Base-by-base conservation (phyloP, 768 basidiomycete species). In the Suillus brevipes region DNA sequence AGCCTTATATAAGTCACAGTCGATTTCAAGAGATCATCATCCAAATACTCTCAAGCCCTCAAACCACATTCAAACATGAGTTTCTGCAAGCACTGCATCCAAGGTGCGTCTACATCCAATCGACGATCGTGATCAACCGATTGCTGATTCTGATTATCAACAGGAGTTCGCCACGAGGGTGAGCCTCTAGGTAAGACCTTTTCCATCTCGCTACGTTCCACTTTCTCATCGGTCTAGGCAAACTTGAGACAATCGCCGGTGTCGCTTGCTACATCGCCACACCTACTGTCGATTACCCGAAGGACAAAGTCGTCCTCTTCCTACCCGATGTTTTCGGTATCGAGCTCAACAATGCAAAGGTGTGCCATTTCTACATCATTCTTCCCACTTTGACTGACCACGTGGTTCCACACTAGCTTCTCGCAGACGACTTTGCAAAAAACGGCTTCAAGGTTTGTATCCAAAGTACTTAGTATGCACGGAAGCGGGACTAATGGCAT, bases 291-390 rank as follows among this genome's bases (percentile, higher is more conserved):
- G 81, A 83, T 42, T 87, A 84, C 64, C 75, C 81, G 58, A 84
- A 85, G 74, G 79, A 83, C 67, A 88, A 87, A 72, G 85, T 81
- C 36, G 57, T 89, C 60, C 79, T 89, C 23, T 84, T 79, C 77
- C 72, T 89, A 28, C 63, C 84, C 2, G 88, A 87, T 66, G 75
- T 81, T 55, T 86, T 84, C 64, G 87, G 87, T 12, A 70, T 81
- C 34, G 76, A 82, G 31, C 74, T 87, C 10, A 52, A 72, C 71
- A 88, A 89, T 68, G 61, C 72, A 43, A 71, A 79, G 73, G 85
- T 85, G 45, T 7, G 79, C 25, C 10, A 14, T 3, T 40, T 28
- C 37, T 16, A 10, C 28, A 43, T 13, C 40, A 43, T 16, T 23
- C 40, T 18, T 52, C 50, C 20, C 13, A 59, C 20, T 14, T 49